These are phyloP conservation scores for Candida montana DNA, from an alignment of 805 yeast genomes.

Conservation along the genomic window DNA sequence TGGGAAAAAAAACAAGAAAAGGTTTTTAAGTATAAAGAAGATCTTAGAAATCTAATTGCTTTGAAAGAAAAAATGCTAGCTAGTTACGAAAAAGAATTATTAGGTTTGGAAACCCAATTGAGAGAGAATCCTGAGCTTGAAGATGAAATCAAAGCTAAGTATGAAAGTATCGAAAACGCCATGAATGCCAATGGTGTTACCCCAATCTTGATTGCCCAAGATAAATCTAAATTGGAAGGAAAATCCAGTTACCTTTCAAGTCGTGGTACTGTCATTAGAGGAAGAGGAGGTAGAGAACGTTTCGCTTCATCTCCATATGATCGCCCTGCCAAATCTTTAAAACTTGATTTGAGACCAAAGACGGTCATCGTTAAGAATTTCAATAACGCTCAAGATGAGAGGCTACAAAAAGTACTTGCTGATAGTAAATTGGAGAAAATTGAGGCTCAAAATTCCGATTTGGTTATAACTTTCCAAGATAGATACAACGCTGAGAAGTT, in stretches of 20 bases:
- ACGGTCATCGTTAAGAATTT: slow-evolving; percentile 19
- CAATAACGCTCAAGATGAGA: slow-evolving; percentile 12
- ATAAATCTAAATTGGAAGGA: slow-evolving; percentile 17
- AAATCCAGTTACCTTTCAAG: background rate
- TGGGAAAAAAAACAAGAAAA: slow-evolving; percentile 34
- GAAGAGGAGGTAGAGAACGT: slow-evolving; percentile 8
- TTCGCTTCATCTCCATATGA: slow-evolving; percentile 15
- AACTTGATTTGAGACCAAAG: slow-evolving; percentile 22
- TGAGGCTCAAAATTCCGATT: slow-evolving; percentile 6
- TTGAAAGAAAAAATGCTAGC: slow-evolving; percentile 31
- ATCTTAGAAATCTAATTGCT: slow-evolving; percentile 28
- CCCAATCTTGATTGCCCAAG: slow-evolving; percentile 18
- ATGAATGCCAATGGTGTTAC: slow-evolving; percentile 20
- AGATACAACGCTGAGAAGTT: slow-evolving; percentile 23
- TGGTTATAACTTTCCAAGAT: slow-evolving; percentile 19
- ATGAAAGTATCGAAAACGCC: slow-evolving; percentile 13
- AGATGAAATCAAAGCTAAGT: slow-evolving; percentile 9
- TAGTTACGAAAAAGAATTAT: slow-evolving; percentile 28
- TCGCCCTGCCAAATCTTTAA: slow-evolving; percentile 12
- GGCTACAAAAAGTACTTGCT: slow-evolving; percentile 13
- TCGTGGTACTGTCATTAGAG: slow-evolving; percentile 9
- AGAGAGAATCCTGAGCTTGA: slow-evolving; percentile 15
- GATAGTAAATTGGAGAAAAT: slow-evolving; percentile 14
- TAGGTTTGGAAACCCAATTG: slow-evolving; percentile 14
- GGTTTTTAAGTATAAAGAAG: slow-evolving; percentile 28